These are phyloP conservation scores for Microcyclosporella mali DNA, from an alignment of 2,329 filamentous ascomycete genomes.

Conservation along the genomic window DNA sequence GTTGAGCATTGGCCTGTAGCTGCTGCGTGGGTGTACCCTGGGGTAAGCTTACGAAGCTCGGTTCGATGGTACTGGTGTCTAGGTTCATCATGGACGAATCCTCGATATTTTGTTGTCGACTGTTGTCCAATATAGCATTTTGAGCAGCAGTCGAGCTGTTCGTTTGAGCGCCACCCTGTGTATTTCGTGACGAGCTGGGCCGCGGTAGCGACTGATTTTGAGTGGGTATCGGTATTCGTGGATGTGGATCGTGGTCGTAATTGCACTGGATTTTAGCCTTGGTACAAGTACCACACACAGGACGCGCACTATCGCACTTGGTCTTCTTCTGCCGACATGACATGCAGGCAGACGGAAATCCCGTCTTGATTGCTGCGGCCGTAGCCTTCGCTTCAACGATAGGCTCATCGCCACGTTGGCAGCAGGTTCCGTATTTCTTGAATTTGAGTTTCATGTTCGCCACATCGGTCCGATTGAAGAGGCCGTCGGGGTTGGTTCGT, in stretches of 20 bases:
- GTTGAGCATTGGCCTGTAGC: slow-evolving; percentile 4
- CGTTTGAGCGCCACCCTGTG: background rate
- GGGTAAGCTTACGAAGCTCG: slow-evolving; percentile 1
- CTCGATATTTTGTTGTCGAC: background rate
- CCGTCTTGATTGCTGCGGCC: slow-evolving; percentile 5
- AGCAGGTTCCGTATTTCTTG: slow-evolving; percentile 30
- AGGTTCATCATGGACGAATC: slow-evolving; percentile 10
- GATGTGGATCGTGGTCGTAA: slow-evolving; percentile 22
- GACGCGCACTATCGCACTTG: slow-evolving; percentile 24
- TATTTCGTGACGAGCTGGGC: background rate
- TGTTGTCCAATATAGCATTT: background rate
- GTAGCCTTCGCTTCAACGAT: slow-evolving; percentile 4
- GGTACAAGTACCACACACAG: slow-evolving; percentile 23
- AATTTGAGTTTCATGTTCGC: slow-evolving; percentile 33
- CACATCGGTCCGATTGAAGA: slow-evolving; percentile 31
- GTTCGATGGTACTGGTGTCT: slow-evolving; percentile 9
- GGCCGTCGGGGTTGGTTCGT: slow-evolving; percentile 27
- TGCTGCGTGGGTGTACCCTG: slow-evolving; percentile 4
- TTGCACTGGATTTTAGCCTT: slow-evolving; percentile 15
- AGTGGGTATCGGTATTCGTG: slow-evolving; percentile 3
- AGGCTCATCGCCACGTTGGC: slow-evolving; percentile 13
- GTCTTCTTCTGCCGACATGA: slow-evolving; percentile 25
- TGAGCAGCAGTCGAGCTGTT: background rate
- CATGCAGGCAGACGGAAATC: slow-evolving; percentile 23
- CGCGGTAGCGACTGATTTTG: background rate